Base-by-base conservation (phyloP, 1,284 basidiomycete species). In the Waitea zeae region DNA sequence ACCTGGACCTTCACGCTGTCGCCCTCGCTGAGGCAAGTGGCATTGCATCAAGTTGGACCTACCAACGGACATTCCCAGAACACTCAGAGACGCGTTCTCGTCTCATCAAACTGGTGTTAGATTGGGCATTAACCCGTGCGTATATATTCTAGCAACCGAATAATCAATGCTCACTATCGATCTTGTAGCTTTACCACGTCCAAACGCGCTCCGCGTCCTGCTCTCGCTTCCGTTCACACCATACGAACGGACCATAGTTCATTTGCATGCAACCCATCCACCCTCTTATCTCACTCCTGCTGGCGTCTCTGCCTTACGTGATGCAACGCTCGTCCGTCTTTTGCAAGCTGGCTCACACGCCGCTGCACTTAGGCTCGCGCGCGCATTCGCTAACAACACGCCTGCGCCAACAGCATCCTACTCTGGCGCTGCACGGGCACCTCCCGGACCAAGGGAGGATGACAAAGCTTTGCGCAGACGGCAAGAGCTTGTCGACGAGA, bases 301-400 rank as follows among this genome's bases (percentile, higher is more conserved):
- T 1, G 68, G 71, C 1, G 53, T 76, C 14, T 62, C 70, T 2
- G 57, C 73, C 9, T 53, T 89, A 0, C 83, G 87, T 49, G 80
- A 88, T 45, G 64, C 89, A n/a, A 64, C 86, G 20, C 83, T 76
- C 37, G 68, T 82, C 6, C 72, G 84, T 9, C 64, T 87, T 3
- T 69, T 88, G 20, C 79, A 86, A 46, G 64, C 63, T 4, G 84
- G 83, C 3, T 66, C 71, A 40, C 77, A 80, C 46, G 59, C 67
- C 0, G 70, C 74, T 20, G 80, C 80, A 1, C 66, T 88, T 41
- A 76, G 77, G 49, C 62, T 83, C 20, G 84, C n/a, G n/a, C n/a
- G n/a, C n/a, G 88, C 54, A 67, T 68, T 38, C 61, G 67, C 42
- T 74, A 80, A 42, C 53, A 61, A 6, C 3, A n/a, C n/a, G n/a